Evolutionary conservation across 345 rosid genomes (phyloP), one percentile per base, ranked within the genome.

Genomic region (Euphorbia lathyris): DNA sequence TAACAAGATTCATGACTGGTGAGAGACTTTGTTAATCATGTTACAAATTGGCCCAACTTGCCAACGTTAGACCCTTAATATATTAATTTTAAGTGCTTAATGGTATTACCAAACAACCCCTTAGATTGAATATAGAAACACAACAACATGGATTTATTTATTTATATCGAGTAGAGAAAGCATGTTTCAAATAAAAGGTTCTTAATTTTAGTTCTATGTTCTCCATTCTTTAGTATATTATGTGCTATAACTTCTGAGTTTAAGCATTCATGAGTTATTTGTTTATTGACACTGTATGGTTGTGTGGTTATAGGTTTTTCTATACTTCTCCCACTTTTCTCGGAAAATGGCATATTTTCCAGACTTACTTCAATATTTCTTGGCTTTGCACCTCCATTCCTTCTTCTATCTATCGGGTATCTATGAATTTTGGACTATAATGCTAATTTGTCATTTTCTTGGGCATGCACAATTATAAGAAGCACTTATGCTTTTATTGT

Each of bases 331-430:
- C 98, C 98, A 11, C 74, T 91, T 74, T 86, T 91, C 79, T 93
- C 96, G 63, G 92, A 82, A 59, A 84, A 75, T 71, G 77, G 84
- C 73, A 83, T 91, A 64, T 78, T 93, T 70, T 84, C 97, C 45
- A 83, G 98, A 23, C 83, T 93, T 47, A 85, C 86, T 76, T 89
- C 98, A 45, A 88, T 93, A 71, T 88, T 83, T 85, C 96, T 89
- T 73, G 97, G 98, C 66, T 90, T 91, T 63, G 96, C 96, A 12
- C 98, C 98, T 16, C 70, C 91, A 9, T 93, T 93, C 75, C 94
- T 93, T 71, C 96, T 93, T 47, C 82, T 93, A 43, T 93, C 97
- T 64, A 93, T 93, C 67, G 98, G 97, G 98, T 91, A 84, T 71
- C 13, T 63, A 66, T 62, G 65, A 14, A 63, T 72, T 50, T 61